Percentiles rank a stretch among this genome's conserved stretches.
phyloP scores from a whole-genome alignment of 805 yeast genomes.

The Kodamaea hsintzibuensis region DNA sequence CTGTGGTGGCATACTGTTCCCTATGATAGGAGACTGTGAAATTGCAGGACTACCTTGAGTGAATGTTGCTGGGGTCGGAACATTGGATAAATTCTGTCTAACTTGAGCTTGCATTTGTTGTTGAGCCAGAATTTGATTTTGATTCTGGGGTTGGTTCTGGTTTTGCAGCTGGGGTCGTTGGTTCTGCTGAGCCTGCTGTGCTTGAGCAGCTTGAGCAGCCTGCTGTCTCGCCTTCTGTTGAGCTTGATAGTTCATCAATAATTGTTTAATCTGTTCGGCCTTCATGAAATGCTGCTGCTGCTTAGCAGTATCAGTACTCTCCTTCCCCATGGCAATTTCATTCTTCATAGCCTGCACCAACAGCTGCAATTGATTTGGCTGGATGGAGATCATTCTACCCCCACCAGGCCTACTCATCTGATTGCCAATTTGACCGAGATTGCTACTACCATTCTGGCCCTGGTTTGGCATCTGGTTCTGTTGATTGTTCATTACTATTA shows the following conservation, averaged over 20 bases:
- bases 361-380: conserved; percentile 56
- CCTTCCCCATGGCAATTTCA: conserved; percentile 62
- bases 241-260: conserved; percentile 55
- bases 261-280: conserved; percentile 63
- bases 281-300: conserved; percentile 63
- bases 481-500: not conserved
- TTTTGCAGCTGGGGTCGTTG: conserved; percentile 15
- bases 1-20: conserved; percentile 9
- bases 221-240: conserved; percentile 34
- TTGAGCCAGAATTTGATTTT: conserved; percentile 19
- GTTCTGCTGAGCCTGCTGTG: conserved; percentile 19
- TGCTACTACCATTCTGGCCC: not conserved
- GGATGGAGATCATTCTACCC: conserved; percentile 23
- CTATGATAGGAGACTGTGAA: conserved; percentile 11
- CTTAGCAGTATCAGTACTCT: conserved; percentile 56
- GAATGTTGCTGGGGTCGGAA: conserved; percentile 2
- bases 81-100: conserved; percentile 3
- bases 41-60: conserved; percentile 8
- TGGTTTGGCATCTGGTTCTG: conserved; percentile 2
- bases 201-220: conserved; percentile 5
- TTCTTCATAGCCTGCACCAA: conserved; percentile 58
- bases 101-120: conserved; percentile 8
- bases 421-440: not conserved
- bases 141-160: conserved; percentile 32
- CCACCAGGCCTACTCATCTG: conserved; percentile 7